phyloP scores from a whole-genome alignment of 2,329 filamentous ascomycete species.

The Berkeleyomyces rouxiae region DNA sequence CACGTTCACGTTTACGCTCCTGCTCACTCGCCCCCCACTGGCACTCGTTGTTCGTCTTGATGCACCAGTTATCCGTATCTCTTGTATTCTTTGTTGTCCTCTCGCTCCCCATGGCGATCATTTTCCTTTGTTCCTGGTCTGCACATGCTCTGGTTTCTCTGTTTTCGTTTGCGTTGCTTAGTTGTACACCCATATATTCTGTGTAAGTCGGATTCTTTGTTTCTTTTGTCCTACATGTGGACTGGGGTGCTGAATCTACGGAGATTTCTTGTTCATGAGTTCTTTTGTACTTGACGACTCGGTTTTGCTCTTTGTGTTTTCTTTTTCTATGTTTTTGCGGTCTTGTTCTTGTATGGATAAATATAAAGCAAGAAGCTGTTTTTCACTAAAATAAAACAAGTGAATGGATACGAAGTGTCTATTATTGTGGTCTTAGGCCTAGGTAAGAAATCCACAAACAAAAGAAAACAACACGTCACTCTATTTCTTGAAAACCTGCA shows the following conservation, averaged over 20 bases:
- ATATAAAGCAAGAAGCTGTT: background rate
- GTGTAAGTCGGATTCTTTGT: background rate
- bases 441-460: slow-evolving; percentile 1
- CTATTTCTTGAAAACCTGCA: slow-evolving; percentile 56
- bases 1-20: background rate
- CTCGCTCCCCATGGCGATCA: background rate
- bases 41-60: background rate
- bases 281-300: background rate
- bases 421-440: background rate
- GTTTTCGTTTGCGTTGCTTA: background rate
- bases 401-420: background rate
- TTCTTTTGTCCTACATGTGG: background rate
- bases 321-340: background rate
- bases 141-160: background rate
- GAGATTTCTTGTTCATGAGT: background rate
- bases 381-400: background rate
- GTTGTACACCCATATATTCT: background rate
- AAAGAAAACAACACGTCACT: slow-evolving; percentile 1
- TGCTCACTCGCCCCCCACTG: too few relatives aligned
- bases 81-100: background rate
- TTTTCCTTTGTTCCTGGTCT: slow-evolving; percentile 2
- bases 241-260: background rate
- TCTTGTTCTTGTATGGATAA: background rate
- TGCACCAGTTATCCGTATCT: background rate
- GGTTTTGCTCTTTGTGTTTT: background rate